A percentile compares a stretch with the other conserved stretches of the same genome.
Evolutionary conservation across 108 stramenopile genomes (phyloP).

Genomic region (Fragilaria crotonensis): DNA sequence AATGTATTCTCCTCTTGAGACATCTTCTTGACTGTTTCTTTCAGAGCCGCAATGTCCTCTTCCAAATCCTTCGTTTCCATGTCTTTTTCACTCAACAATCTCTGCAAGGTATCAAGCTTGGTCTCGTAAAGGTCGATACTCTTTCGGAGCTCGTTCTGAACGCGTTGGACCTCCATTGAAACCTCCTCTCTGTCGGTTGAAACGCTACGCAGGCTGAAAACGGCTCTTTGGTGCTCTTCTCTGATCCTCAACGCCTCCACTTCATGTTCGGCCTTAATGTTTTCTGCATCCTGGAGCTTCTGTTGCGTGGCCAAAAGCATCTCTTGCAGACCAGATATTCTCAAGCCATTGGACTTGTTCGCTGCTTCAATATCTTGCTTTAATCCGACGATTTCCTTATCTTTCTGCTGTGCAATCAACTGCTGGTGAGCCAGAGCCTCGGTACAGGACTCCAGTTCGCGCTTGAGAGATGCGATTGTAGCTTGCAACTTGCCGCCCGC

Average conservation of each 20-base stretch:
- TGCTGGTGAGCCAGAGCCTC: background rate
- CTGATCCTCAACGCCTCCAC: constrained; percentile 10
- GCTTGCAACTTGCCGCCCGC: constrained; percentile 9
- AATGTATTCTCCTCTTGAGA: too few relatives aligned
- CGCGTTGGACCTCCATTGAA: background rate
- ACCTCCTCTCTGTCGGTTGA: background rate
- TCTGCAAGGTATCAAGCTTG: constrained; percentile 18
- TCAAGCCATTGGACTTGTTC: constrained; percentile 8
- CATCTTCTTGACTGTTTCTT: constrained; percentile 17
- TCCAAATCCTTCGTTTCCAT: constrained; percentile 21
- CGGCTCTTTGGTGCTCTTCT: constrained; percentile 8
- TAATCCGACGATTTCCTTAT: constrained; percentile 2
- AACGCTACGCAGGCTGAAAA: background rate
- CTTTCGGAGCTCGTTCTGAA: background rate
- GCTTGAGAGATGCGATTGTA: background rate
- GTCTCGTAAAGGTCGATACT: constrained; percentile 18
- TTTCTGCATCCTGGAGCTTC: constrained; percentile 13
- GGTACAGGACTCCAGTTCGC: background rate
- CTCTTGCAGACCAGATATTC: background rate
- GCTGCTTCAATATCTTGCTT: constrained; percentile 14
- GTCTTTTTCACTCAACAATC: constrained; percentile 35
- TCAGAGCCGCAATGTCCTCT: constrained; percentile 22
- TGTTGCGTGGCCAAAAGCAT: background rate
- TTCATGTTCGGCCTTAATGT: constrained; percentile 21
- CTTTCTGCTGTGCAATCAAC: constrained; percentile 3